Conservation (phyloP, 2,329 filamentous ascomycete genomes). For the Emydomyces testavorans region DNA sequence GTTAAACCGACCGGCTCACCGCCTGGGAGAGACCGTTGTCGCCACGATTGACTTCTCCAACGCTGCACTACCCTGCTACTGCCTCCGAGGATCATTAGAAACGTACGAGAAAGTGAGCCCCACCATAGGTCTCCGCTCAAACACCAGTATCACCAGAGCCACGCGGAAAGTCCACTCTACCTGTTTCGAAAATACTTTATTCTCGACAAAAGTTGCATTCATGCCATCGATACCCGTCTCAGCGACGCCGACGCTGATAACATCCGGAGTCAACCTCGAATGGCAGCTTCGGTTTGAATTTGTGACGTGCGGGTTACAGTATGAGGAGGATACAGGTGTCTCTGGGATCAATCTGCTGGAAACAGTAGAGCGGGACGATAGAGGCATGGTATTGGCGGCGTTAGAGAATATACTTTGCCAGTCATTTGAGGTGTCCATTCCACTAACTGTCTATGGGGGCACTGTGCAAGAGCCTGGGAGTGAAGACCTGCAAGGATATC, state of each 20-base stretch:
- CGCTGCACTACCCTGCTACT: slow-evolving; percentile 71
- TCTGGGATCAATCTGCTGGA: slow-evolving; percentile 54
- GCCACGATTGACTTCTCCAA: slow-evolving; percentile 73
- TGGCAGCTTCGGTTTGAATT: slow-evolving; percentile 92
- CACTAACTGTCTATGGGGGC: slow-evolving; percentile 64
- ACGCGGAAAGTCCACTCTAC: slow-evolving; percentile 71
- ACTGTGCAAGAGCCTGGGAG: slow-evolving; percentile 35
- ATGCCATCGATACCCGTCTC: slow-evolving; percentile 68
- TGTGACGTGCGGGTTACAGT: slow-evolving; percentile 55
- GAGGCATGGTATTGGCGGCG: slow-evolving; percentile 64
- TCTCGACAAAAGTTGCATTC: slow-evolving; percentile 67
- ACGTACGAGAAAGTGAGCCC: slow-evolving; percentile 73
- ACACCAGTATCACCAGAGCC: slow-evolving; percentile 73
- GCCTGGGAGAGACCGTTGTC: slow-evolving; percentile 75
- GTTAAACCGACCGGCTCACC: slow-evolving; percentile 75
- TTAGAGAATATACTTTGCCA: slow-evolving; percentile 70
- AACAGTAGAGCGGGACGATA: slow-evolving; percentile 64
- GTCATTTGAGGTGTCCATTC: slow-evolving; percentile 81
- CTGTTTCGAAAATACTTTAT: slow-evolving; percentile 71
- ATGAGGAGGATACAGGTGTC: slow-evolving; percentile 29
- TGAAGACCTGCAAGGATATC: slow-evolving; percentile 33
- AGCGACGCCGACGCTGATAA: slow-evolving; percentile 84
- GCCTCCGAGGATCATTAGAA: slow-evolving; percentile 72
- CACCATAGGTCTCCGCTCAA: slow-evolving; percentile 68
- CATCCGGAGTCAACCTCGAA: slow-evolving; percentile 71